Conservation (phyloP, 2,329 filamentous ascomycete genomes). For the Hymenoscyphus repandus region DNA sequence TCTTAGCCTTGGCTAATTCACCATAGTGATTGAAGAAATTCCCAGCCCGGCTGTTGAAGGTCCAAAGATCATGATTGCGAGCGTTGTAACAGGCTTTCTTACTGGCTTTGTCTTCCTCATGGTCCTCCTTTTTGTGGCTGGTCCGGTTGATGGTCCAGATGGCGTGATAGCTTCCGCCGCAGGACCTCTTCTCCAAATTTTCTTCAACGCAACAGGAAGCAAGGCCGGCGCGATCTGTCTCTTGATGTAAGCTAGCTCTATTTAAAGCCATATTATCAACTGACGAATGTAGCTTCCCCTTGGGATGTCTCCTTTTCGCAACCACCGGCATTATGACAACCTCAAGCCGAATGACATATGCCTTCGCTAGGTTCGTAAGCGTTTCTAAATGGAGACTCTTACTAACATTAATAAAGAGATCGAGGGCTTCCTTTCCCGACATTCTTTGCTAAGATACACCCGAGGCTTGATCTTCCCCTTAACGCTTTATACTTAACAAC, state of each 20-base stretch:
- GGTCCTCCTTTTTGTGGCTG: conserved; percentile 29
- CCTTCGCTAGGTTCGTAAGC: no score
- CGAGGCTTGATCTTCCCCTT: conserved; percentile 56
- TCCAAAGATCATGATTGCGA: conserved; percentile 44
- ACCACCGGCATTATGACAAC: conserved; percentile 62
- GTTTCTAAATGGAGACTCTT: no score
- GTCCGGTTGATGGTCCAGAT: conserved; percentile 27
- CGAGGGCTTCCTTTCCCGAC: conserved; percentile 54
- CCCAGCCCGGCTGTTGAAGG: conserved; percentile 44
- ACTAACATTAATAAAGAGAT: no score
- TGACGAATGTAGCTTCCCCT: conserved; percentile 43
- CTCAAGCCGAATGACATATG: conserved; percentile 60
- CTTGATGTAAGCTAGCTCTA: conserved; percentile 17
- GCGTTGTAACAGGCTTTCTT: conserved; percentile 41
- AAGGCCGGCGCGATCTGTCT: conserved; percentile 29
- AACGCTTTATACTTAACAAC: conserved; percentile 61
- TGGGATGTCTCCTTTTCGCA: conserved; percentile 60
- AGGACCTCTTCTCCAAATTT: conserved; percentile 46
- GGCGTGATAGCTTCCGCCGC: conserved; percentile 40
- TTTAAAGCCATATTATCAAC: not conserved
- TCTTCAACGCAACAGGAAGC: conserved; percentile 40
- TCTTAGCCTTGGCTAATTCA: no score
- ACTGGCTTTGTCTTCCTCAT: conserved; percentile 45
- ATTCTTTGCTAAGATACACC: conserved; percentile 57
- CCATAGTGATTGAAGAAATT: conserved; percentile 55